phyloP scores from a whole-genome alignment of 345 rosid genomes.

The Hibiscus mutabilis region DNA sequence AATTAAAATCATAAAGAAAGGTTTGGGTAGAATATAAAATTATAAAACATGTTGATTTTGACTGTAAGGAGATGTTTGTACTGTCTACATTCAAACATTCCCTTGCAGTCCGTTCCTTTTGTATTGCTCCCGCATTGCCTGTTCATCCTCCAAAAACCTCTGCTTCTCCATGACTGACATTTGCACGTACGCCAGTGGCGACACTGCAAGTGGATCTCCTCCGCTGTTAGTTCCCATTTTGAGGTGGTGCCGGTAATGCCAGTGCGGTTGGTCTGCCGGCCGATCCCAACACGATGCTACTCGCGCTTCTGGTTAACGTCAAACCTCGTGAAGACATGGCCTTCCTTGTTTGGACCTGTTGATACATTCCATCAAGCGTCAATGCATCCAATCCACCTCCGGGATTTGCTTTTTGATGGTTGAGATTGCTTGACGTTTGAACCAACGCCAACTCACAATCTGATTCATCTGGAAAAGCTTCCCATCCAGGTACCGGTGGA shows the following conservation, averaged over 20 bases:
- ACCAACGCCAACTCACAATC: slow-evolving; percentile 82
- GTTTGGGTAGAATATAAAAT: too few relatives aligned
- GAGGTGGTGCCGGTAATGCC: slow-evolving; percentile 41
- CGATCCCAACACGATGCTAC: slow-evolving; percentile 11
- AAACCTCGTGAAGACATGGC: slow-evolving; percentile 13
- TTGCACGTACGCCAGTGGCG: slow-evolving; percentile 45
- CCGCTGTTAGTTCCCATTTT: background rate
- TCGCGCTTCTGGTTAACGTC: slow-evolving; percentile 23
- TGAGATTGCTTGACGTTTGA: slow-evolving; percentile 51
- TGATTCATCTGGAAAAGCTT: slow-evolving; percentile 51
- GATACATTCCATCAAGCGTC: slow-evolving; percentile 53
- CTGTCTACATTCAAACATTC: slow-evolving; percentile 26
- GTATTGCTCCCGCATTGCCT: slow-evolving; percentile 50
- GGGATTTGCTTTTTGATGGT: slow-evolving; percentile 22
- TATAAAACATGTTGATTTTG: background rate
- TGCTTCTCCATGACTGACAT: slow-evolving; percentile 58
- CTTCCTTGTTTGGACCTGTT: slow-evolving; percentile 28
- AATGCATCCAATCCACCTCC: slow-evolving; percentile 46
- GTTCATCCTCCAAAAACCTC: slow-evolving; percentile 43
- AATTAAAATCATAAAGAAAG: too few relatives aligned
- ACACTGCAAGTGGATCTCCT: slow-evolving; percentile 46
- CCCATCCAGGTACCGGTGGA: slow-evolving; percentile 38
- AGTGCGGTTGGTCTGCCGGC: slow-evolving; percentile 36
- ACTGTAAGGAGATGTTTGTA: slow-evolving; percentile 25
- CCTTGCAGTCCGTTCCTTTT: slow-evolving; percentile 47